phyloP scores from a whole-genome alignment of 2,329 filamentous ascomycete genomes.

The Pseudophaeomoniella oleicola region DNA sequence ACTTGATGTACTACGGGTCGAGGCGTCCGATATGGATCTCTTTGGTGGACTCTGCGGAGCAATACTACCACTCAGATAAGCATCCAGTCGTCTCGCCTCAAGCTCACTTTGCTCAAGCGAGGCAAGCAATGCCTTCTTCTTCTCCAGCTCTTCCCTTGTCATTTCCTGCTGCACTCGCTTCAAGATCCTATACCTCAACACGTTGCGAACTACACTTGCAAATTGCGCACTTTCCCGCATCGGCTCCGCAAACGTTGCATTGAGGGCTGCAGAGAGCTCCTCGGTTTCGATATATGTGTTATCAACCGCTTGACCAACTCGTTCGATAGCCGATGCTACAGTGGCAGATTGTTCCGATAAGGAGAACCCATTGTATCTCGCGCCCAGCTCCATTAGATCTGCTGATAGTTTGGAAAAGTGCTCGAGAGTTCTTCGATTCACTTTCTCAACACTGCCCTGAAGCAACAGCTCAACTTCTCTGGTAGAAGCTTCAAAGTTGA shows the following conservation, averaged over 20 bases:
- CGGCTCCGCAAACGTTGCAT: constrained; percentile 87
- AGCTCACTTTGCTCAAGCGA: constrained; percentile 86
- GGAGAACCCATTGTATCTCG: constrained; percentile 93
- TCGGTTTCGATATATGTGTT: constrained; percentile 92
- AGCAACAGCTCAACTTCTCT: constrained; percentile 81
- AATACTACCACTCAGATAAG: constrained; percentile 62
- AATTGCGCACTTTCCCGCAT: constrained; percentile 98
- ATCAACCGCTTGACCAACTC: constrained; percentile 86
- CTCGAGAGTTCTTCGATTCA: constrained; percentile 76
- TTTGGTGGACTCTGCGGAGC: constrained; percentile 45
- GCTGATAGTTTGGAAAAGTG: constrained; percentile 73
- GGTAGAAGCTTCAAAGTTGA: constrained; percentile 80
- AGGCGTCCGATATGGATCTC: constrained; percentile 45
- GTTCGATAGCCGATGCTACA: constrained; percentile 83
- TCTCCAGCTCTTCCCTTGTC: constrained; percentile 82
- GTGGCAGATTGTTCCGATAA: constrained; percentile 82
- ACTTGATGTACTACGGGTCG: constrained; percentile 24
- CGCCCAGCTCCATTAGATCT: constrained; percentile 84
- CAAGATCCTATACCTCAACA: constrained; percentile 76
- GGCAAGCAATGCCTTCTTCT: constrained; percentile 69
- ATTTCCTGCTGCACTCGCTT: constrained; percentile 97
- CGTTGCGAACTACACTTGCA: constrained; percentile 78
- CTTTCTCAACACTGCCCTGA: constrained; percentile 89
- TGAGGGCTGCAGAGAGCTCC: constrained; percentile 74
- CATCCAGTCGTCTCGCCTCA: constrained; percentile 84